Evolutionary conservation across 768 basidiomycete species (phyloP).

Genomic region (Daedaleopsis sinensis): DNA sequence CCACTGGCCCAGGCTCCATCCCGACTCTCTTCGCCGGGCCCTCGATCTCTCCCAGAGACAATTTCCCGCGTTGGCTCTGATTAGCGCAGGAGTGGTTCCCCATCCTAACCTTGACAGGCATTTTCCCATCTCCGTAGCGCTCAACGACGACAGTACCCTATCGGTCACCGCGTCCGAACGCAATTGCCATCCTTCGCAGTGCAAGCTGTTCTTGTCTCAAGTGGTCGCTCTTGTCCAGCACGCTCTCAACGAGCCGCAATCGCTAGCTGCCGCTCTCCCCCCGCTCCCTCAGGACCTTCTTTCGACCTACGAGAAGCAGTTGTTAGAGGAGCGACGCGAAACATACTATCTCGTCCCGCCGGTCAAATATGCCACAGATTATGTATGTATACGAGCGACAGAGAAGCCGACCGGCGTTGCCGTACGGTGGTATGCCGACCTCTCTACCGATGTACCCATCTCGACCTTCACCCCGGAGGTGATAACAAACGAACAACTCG

Average conservation of each 20-base stretch:
- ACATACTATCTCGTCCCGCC: slow-evolving; percentile 15
- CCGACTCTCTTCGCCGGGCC: slow-evolving; percentile 5
- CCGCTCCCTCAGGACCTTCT: slow-evolving; percentile 1
- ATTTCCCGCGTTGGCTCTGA: slow-evolving; percentile 14
- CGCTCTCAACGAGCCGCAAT: background rate
- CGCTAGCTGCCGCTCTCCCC: slow-evolving; percentile 4
- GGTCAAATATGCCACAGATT: slow-evolving; percentile 13
- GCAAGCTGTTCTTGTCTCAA: slow-evolving; percentile 16
- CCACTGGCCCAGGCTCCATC: slow-evolving; percentile 4
- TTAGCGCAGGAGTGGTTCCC: slow-evolving; percentile 5
- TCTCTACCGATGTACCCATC: slow-evolving; percentile 14
- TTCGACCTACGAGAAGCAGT: slow-evolving; percentile 15
- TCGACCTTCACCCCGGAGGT: slow-evolving; percentile 8
- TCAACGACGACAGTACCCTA: slow-evolving; percentile 6
- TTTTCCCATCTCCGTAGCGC: slow-evolving; percentile 1
- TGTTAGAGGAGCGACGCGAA: slow-evolving; percentile 5
- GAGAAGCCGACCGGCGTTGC: slow-evolving; percentile 12
- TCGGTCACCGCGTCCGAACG: slow-evolving; percentile 17
- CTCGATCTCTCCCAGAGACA: slow-evolving; percentile 18
- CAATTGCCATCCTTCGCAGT: slow-evolving; percentile 15
- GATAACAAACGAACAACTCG: slow-evolving; percentile 39
- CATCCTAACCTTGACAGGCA: background rate
- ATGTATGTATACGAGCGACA: slow-evolving; percentile 6
- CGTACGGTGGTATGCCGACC: slow-evolving; percentile 19
- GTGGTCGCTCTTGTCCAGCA: slow-evolving; percentile 10